phyloP scores from a whole-genome alignment of 2,329 filamentous ascomycete species.

The Cercospora sp. region DNA sequence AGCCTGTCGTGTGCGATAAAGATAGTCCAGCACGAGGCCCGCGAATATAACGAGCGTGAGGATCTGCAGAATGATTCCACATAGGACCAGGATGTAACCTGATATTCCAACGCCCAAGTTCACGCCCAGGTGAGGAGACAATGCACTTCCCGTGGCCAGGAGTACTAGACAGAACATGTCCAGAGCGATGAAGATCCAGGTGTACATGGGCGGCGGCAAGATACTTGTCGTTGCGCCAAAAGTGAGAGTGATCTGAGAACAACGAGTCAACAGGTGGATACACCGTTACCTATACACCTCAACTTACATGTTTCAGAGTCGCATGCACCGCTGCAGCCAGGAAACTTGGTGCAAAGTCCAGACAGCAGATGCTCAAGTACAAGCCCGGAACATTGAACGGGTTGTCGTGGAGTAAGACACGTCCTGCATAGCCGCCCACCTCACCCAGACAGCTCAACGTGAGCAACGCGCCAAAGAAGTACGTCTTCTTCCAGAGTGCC shows the following conservation, averaged over 20 bases:
- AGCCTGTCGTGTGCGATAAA: conserved; percentile 8
- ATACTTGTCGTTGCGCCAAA: conserved; percentile 13
- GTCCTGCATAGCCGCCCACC: conserved; percentile 6
- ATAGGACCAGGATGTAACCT: conserved; percentile 1
- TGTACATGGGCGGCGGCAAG: conserved; percentile 13
- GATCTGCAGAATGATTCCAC: conserved; percentile 1
- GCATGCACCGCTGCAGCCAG: conserved; percentile 13
- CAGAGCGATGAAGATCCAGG: conserved; percentile 15
- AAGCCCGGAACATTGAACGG: conserved; percentile 1
- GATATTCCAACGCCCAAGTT: neutral
- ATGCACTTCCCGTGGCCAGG: neutral
- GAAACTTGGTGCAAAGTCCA: conserved; percentile 12
- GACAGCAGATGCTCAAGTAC: conserved; percentile 4
- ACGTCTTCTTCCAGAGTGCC: conserved; percentile 11
- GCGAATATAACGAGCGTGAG: conserved; percentile 10
- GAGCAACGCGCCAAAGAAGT: conserved; percentile 9
- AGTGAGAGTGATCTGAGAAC: conserved; percentile 6
- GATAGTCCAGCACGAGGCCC: conserved; percentile 8
- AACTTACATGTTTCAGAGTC: conserved; percentile 8
- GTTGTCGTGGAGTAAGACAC: conserved; percentile 6
- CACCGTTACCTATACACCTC: no score
- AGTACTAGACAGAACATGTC: conserved; percentile 9
- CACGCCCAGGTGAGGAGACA: neutral
- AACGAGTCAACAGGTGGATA: neutral
- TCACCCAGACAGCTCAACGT: conserved; percentile 5